Evolutionary conservation across 495 filamentous ascomycete genomes (phyloP).

Genomic region (Hyphodiscus hymeniophilus): DNA sequence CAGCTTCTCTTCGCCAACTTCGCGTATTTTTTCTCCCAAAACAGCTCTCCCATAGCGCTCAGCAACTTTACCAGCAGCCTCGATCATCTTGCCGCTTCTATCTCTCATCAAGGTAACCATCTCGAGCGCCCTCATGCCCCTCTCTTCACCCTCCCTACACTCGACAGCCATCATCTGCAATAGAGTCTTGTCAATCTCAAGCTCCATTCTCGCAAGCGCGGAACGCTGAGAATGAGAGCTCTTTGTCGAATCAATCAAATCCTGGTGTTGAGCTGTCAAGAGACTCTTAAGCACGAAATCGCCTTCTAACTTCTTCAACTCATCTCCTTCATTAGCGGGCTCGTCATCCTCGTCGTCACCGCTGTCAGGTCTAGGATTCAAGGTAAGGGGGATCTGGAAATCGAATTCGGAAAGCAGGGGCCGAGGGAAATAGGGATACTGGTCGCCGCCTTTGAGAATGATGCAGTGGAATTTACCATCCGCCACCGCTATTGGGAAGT

Average conservation of each 20-base stretch:
- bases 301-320: slow-evolving; percentile 55
- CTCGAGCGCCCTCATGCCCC: slow-evolving; percentile 91
- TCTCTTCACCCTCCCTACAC: slow-evolving; percentile 85
- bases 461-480: slow-evolving; percentile 95
- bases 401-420: slow-evolving; percentile 90
- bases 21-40: slow-evolving; percentile 78
- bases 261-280: slow-evolving; percentile 59
- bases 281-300: slow-evolving; percentile 67
- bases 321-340: slow-evolving; percentile 30
- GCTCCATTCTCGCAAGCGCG: slow-evolving; percentile 58
- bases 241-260: slow-evolving; percentile 55
- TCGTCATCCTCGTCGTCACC: slow-evolving; percentile 24
- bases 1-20: slow-evolving; percentile 29
- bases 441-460: slow-evolving; percentile 91
- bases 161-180: slow-evolving; percentile 85
- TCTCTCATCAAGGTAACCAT: slow-evolving; percentile 69
- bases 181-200: slow-evolving; percentile 78
- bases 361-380: slow-evolving; percentile 24
- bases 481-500: slow-evolving; percentile 93
- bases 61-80: slow-evolving; percentile 78
- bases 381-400: slow-evolving; percentile 74
- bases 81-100: slow-evolving; percentile 71
- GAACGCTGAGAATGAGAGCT: slow-evolving; percentile 53
- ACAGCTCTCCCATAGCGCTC: slow-evolving; percentile 67
- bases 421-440: slow-evolving; percentile 90